These are phyloP conservation scores for Citrus glauca DNA, from an alignment of 345 rosid genomes.

Conservation along the genomic window DNA sequence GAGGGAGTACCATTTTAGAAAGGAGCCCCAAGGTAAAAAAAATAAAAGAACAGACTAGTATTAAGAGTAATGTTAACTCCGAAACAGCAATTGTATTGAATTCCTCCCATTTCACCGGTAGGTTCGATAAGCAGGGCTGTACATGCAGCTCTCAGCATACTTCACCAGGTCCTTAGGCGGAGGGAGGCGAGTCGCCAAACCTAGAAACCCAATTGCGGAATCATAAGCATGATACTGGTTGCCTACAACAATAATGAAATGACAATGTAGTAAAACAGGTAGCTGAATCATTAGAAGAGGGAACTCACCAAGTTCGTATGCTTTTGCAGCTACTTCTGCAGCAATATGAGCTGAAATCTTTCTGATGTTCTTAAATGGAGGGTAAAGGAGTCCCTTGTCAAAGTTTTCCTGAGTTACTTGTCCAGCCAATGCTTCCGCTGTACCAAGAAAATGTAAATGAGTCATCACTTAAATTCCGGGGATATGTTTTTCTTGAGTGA, in stretches of 20 bases:
- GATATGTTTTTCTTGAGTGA: neutral
- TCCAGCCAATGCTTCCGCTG: slow-evolving; percentile 91
- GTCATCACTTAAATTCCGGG: neutral
- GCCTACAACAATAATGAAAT: neutral
- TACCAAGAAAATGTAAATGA: neutral
- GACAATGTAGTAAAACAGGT: neutral
- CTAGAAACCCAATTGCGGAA: slow-evolving; percentile 25
- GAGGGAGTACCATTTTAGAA: neutral
- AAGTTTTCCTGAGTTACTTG: slow-evolving; percentile 74
- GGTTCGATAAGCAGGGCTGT: slow-evolving; percentile 70
- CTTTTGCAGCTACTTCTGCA: slow-evolving; percentile 82
- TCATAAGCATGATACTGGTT: neutral
- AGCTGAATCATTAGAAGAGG: neutral
- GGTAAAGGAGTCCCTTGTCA: slow-evolving; percentile 79
- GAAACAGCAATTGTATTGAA: neutral
- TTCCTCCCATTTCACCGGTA: slow-evolving; percentile 44
- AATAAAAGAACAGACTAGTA: neutral
- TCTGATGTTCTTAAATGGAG: slow-evolving; percentile 83
- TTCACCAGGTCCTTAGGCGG: slow-evolving; percentile 70
- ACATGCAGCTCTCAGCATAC: slow-evolving; percentile 90
- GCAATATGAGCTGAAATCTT: slow-evolving; percentile 93
- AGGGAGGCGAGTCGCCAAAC: slow-evolving; percentile 85
- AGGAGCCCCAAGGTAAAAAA: neutral
- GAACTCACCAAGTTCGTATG: slow-evolving; percentile 83
- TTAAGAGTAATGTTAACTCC: neutral